These are phyloP conservation scores for Aspergillus sparsus DNA, from an alignment of 495 filamentous ascomycete genomes.

Conservation along the genomic window DNA sequence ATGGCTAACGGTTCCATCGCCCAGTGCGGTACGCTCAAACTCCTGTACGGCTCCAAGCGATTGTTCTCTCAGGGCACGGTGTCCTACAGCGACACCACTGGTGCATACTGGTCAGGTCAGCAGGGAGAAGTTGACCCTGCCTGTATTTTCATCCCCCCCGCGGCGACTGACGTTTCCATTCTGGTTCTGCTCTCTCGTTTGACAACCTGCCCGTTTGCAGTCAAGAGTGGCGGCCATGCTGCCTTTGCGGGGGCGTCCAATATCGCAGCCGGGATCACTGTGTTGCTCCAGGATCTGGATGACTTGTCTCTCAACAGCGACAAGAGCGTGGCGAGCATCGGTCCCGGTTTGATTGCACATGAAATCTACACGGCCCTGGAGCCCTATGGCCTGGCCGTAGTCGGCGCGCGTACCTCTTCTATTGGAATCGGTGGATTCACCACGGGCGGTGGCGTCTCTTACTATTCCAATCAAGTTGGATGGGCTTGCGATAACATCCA, in stretches of 20 bases:
- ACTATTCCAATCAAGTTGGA: slow-evolving; percentile 47
- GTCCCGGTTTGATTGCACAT: slow-evolving; percentile 32
- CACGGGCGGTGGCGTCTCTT: slow-evolving; percentile 36
- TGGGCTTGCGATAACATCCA: slow-evolving; percentile 53
- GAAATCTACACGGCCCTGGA: slow-evolving; percentile 55
- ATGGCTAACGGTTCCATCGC: background rate
- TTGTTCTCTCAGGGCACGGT: slow-evolving; percentile 12
- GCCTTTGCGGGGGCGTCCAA: slow-evolving; percentile 28
- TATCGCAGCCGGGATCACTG: slow-evolving; percentile 32
- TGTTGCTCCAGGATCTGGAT: slow-evolving; percentile 6
- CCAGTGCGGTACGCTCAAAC: slow-evolving; percentile 17
- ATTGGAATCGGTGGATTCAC: slow-evolving; percentile 62
- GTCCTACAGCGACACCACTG: slow-evolving; percentile 26
- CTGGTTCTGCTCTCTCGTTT: slow-evolving; percentile 23
- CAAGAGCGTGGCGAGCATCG: slow-evolving; percentile 25
- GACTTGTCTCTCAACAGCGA: background rate
- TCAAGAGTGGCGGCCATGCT: slow-evolving; percentile 47
- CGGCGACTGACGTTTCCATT: slow-evolving; percentile 26
- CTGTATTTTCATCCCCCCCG: slow-evolving; percentile 28
- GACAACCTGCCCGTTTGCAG: slow-evolving; percentile 39
- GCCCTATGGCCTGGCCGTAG: slow-evolving; percentile 45
- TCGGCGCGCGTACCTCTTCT: slow-evolving; percentile 56
- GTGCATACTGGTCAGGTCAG: slow-evolving; percentile 50
- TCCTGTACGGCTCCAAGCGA: slow-evolving; percentile 20
- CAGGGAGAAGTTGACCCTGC: slow-evolving; percentile 30